phyloP scores from a whole-genome alignment of 495 filamentous ascomycete genomes.

The Tuber melanosporum region DNA sequence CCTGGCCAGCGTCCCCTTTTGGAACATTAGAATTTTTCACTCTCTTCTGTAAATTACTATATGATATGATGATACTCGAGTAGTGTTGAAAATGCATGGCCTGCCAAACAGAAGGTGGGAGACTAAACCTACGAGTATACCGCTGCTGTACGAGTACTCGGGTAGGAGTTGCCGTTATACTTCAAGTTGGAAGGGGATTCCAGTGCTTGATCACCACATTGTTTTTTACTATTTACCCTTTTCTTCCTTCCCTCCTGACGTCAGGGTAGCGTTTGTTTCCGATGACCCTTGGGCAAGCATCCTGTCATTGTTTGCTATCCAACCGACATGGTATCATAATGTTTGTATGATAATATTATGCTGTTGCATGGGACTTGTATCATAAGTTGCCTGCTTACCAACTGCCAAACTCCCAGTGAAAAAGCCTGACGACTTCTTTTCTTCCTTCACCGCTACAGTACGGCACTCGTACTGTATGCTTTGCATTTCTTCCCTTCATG shows the following conservation, averaged over 20 bases:
- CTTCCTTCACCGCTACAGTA: not conserved
- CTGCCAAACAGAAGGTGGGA: not conserved
- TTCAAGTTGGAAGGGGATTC: not conserved
- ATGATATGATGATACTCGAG: no score
- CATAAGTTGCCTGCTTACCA: not conserved
- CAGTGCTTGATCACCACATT: not conserved
- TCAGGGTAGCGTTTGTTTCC: not conserved
- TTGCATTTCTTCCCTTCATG: not conserved
- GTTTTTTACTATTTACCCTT: not conserved
- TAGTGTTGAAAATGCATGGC: not conserved
- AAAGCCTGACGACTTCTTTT: not conserved
- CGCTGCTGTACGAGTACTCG: not conserved
- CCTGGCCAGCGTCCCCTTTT: not conserved
- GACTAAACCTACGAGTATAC: not conserved
- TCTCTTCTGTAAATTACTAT: not conserved
- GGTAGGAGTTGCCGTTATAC: not conserved
- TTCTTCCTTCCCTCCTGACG: not conserved
- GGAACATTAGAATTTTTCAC: not conserved
- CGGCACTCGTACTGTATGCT: no score
- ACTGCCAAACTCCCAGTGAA: not conserved
- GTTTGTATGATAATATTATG: not conserved
- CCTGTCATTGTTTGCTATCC: not conserved
- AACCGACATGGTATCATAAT: not conserved
- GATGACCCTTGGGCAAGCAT: not conserved
- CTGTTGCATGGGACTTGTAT: not conserved